Evolutionary conservation across 202 grass and related monocot species (phyloP).

Genomic region (Tripidium arundinaceum): DNA sequence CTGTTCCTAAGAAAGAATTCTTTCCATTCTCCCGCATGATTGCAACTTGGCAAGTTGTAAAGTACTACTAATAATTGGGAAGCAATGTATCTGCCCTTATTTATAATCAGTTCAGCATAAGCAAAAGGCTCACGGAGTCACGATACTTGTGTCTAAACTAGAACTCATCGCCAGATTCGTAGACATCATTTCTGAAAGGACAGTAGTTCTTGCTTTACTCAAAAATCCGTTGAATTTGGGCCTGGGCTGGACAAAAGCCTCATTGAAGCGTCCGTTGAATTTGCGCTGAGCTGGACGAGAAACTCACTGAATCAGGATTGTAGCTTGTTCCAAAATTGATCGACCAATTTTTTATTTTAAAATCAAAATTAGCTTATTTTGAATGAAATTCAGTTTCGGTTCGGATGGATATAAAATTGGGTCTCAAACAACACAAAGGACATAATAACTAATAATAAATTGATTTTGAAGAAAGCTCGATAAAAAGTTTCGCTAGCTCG

Average conservation of each 20-base stretch:
- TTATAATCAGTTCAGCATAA: not conserved
- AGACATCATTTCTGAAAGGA: not conserved
- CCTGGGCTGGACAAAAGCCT: too few relatives aligned
- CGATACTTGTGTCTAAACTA: not conserved
- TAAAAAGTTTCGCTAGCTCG: not conserved
- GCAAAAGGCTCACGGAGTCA: not conserved
- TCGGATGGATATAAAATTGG: too few relatives aligned
- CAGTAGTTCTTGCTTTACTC: not conserved
- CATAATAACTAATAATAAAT: too few relatives aligned
- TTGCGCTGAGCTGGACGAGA: too few relatives aligned
- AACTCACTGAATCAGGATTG: not conserved
- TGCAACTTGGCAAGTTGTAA: not conserved
- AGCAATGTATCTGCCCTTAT: not conserved
- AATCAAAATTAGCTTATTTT: too few relatives aligned
- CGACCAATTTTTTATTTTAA: too few relatives aligned
- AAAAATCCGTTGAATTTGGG: not conserved
- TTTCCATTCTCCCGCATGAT: not conserved
- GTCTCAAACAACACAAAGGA: too few relatives aligned
- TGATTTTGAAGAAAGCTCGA: too few relatives aligned
- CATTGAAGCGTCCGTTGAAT: too few relatives aligned
- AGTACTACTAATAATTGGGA: not conserved
- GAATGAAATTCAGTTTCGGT: not conserved
- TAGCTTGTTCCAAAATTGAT: not conserved
- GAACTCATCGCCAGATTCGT: not conserved
- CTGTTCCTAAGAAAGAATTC: not conserved